Percentiles rank a stretch among this genome's conserved stretches.
phyloP scores from a whole-genome alignment of 176 grass and related monocot species.

The Eremochloa ophiuroides region DNA sequence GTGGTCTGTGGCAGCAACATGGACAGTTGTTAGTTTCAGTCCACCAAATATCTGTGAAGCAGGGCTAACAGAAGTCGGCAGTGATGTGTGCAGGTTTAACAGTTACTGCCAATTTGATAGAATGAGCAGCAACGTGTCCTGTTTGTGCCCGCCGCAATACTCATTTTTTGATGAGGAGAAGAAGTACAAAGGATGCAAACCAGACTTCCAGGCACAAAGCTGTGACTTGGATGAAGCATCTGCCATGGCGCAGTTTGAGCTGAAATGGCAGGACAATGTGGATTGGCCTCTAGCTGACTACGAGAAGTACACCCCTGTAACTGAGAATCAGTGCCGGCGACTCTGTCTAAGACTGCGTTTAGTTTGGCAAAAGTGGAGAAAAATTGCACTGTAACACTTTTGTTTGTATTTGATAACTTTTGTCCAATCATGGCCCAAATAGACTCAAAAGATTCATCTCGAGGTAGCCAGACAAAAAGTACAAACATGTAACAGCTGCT shows the following conservation, averaged over 20 bases:
- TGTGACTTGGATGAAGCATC: slow-evolving; percentile 28
- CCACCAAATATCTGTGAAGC: slow-evolving; percentile 31
- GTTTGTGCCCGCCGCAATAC: slow-evolving; percentile 31
- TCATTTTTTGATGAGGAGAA: slow-evolving; percentile 34
- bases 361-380: no score
- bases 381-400: no score
- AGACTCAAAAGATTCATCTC: no score
- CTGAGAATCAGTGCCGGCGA: neutral
- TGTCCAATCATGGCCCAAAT: no score
- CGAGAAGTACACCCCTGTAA: slow-evolving; percentile 24
- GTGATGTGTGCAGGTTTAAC: slow-evolving; percentile 50
- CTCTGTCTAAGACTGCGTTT: no score
- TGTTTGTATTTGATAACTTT: no score
- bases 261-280: neutral
- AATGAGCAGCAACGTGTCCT: neutral
- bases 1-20: neutral
- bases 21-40: neutral
- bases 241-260: slow-evolving; percentile 6
- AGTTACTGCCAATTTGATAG: slow-evolving; percentile 37
- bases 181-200: slow-evolving; percentile 49
- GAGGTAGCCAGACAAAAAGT: no score
- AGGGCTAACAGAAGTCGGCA: neutral
- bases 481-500: no score
- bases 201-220: slow-evolving; percentile 33
- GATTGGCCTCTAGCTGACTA: slow-evolving; percentile 39